Percentiles rank a stretch among this genome's conserved stretches.
Evolutionary conservation across 2,329 filamentous ascomycete genomes (phyloP).

Genomic region (Fusarium sp.): DNA sequence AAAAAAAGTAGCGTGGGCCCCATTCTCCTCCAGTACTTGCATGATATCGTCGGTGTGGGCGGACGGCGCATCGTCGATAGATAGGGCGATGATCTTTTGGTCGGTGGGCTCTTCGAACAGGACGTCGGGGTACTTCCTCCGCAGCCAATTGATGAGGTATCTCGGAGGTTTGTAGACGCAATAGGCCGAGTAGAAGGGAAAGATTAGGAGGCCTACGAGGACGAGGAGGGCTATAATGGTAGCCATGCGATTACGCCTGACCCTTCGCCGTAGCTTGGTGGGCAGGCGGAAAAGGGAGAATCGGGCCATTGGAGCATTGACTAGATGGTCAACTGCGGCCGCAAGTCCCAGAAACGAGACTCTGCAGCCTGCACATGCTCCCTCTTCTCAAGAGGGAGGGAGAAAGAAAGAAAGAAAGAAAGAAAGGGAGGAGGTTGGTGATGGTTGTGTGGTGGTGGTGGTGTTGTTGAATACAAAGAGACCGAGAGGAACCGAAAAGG

Average conservation of each 20-base stretch:
- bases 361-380: constrained; percentile 38
- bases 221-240: constrained; percentile 57
- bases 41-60: constrained; percentile 76
- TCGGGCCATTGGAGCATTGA: constrained; percentile 48
- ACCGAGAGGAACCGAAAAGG: constrained; percentile 18
- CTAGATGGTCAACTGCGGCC: constrained; percentile 23
- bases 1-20: constrained; percentile 85
- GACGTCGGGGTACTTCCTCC: constrained; percentile 78
- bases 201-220: constrained; percentile 48
- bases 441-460: constrained; percentile 14
- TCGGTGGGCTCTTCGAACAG: constrained; percentile 73
- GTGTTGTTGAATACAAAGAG: constrained; percentile 12
- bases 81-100: constrained; percentile 78
- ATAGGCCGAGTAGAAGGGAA: constrained; percentile 64
- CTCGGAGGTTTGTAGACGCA: constrained; percentile 82
- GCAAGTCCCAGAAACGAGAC: constrained; percentile 35
- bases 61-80: constrained; percentile 87
- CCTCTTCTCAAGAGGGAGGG: background rate
- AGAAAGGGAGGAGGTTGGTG: background rate
- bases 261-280: constrained; percentile 64
- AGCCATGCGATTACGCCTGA: constrained; percentile 66
- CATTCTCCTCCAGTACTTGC: constrained; percentile 69
- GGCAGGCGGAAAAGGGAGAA: constrained; percentile 63
- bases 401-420: background rate
- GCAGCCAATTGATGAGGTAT: constrained; percentile 75